These are phyloP conservation scores for Suillus sp. DNA, from an alignment of 768 basidiomycete genomes.

Conservation along the genomic window DNA sequence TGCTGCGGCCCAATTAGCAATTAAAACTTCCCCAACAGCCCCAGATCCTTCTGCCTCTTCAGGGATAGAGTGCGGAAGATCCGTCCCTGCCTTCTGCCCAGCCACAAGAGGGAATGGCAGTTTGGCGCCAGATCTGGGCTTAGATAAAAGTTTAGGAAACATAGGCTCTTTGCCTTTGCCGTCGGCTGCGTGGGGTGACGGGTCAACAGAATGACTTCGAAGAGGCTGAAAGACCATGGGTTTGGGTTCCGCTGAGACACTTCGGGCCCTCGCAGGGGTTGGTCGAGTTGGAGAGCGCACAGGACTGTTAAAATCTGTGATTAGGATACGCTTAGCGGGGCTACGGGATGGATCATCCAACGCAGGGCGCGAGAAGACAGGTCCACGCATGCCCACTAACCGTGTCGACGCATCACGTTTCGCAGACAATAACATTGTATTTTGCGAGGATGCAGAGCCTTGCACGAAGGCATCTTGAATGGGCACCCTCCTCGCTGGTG, in stretches of 20 bases:
- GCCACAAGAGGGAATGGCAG: slow-evolving; percentile 34
- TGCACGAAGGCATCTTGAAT: slow-evolving; percentile 52
- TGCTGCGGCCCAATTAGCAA: slow-evolving; percentile 20
- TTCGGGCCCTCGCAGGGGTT: slow-evolving; percentile 28
- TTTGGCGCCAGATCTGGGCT: slow-evolving; percentile 16
- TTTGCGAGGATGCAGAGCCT: slow-evolving; percentile 53
- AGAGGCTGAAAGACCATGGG: slow-evolving; percentile 16
- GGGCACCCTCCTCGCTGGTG: slow-evolving; percentile 68
- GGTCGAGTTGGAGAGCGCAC: slow-evolving; percentile 28
- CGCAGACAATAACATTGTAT: slow-evolving; percentile 39
- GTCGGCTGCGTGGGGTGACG: slow-evolving; percentile 18
- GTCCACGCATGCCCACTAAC: slow-evolving; percentile 22
- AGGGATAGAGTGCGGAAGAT: slow-evolving; percentile 32
- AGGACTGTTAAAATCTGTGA: slow-evolving; percentile 32
- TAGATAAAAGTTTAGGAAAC: slow-evolving; percentile 21
- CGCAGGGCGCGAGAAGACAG: slow-evolving; percentile 45
- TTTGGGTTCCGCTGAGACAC: slow-evolving; percentile 39
- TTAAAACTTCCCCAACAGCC: slow-evolving; percentile 11
- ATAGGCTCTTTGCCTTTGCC: slow-evolving; percentile 22
- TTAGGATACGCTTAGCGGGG: slow-evolving; percentile 37
- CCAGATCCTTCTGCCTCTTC: slow-evolving; percentile 33
- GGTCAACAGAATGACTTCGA: slow-evolving; percentile 36
- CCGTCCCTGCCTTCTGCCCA: slow-evolving; percentile 21
- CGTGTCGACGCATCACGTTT: slow-evolving; percentile 25
- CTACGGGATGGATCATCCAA: slow-evolving; percentile 41